Base-by-base conservation (phyloP, 1,284 basidiomycete species). In the Ustilago hordei region DNA sequence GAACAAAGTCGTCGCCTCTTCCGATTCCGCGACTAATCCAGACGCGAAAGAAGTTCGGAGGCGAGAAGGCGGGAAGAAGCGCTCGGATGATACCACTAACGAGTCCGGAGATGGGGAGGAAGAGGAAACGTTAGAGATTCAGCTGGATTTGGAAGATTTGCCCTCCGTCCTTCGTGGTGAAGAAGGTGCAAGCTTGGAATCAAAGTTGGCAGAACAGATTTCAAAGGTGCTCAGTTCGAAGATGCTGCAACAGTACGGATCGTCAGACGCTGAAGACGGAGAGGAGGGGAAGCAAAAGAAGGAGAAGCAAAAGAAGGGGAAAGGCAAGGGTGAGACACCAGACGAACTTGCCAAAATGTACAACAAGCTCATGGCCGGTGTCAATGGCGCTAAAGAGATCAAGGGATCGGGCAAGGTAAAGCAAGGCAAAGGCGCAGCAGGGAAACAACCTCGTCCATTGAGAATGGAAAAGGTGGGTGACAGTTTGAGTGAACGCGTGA, bases 381-480 rank as follows among this genome's bases (percentile, higher is more conserved):
- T 69, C 8, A 55, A 60, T 12, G 56, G 53, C 32, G 50, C 34
- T 35, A 53, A 31, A 45, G 28, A 19, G 9, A 4, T 4, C 8
- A 41, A 50, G n/a, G 55, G 23, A 28, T 28, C 23, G 23, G 23
- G 41, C 41, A 34, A 50, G 23, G 45, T 32, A 8, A 31, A 43
- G 43, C 35, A 43, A 17, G 13, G 34, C 32, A 43, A 36, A 31
- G 32, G 47, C 9, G 60, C 45, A 35, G 48, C 63, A 38, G 43
- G 31, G 7, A 50, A 50, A 50, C 48, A 50, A 32, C 48, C 48
- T 8, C 45, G 57, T 12, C 55, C 56, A 5, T n/a, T 72, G 38
- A 56, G 66, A 3, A 77, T 77, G 75, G 62, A 56, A 50, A 78
- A 73, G 36, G 71, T 78, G 12, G 71, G 71, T 17, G 75, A 78